These are phyloP conservation scores for Metarhizium robertsii DNA, from an alignment of 2,329 filamentous ascomycete species.

Conservation along the genomic window DNA sequence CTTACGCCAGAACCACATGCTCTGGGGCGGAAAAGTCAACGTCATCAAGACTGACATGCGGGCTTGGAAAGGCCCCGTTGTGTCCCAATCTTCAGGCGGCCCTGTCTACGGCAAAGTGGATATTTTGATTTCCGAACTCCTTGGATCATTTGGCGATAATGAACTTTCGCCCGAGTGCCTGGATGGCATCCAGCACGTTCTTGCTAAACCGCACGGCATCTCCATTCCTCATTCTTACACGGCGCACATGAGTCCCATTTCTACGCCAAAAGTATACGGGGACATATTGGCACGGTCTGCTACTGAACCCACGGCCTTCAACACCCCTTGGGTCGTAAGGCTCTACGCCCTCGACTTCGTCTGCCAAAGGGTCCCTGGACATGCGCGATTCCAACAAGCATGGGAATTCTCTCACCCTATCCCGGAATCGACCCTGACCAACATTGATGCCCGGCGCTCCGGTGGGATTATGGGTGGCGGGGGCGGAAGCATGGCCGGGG, in stretches of 20 bases:
- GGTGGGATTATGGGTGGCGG: conserved; percentile 59
- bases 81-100: conserved; percentile 32
- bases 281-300: conserved; percentile 60
- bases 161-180: conserved; percentile 94
- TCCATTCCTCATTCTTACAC: conserved; percentile 92
- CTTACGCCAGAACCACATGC: conserved; percentile 70
- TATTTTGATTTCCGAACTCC: conserved; percentile 85
- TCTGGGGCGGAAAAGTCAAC: conserved; percentile 74
- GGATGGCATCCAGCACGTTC: conserved; percentile 86
- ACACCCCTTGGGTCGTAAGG: conserved; percentile 92
- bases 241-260: conserved; percentile 85
- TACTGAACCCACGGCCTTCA: conserved; percentile 63
- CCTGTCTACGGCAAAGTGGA: conserved; percentile 62
- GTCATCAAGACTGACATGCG: conserved; percentile 97
- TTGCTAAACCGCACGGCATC: conserved; percentile 71
- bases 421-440: conserved; percentile 45
- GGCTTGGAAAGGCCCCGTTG: conserved; percentile 76
- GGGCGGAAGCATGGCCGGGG: conserved; percentile 63
- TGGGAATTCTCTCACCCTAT: conserved; percentile 78
- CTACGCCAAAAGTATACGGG: conserved; percentile 74
- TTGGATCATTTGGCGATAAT: conserved; percentile 94
- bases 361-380: conserved; percentile 51
- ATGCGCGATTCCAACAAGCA: conserved; percentile 58
- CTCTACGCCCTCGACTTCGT: conserved; percentile 85
- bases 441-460: conserved; percentile 46